Percentiles rank a stretch among this genome's conserved stretches.
These are phyloP conservation scores for Penicillium nucicola DNA, from an alignment of 495 filamentous ascomycete genomes.

Conservation along the genomic window DNA sequence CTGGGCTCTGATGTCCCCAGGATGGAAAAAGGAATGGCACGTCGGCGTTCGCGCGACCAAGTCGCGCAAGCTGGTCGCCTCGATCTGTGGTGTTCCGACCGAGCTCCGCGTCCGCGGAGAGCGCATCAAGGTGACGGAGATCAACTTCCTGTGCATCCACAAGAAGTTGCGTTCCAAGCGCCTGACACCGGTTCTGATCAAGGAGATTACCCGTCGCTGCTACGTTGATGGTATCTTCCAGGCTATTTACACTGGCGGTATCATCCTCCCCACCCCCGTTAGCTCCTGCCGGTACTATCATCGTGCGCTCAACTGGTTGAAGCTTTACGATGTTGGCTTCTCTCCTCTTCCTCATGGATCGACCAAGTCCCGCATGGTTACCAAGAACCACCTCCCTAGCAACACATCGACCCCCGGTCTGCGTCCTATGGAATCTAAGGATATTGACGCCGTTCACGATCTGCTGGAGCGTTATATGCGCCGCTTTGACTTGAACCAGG, in stretches of 20 bases:
- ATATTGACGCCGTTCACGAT: slow-evolving; percentile 71
- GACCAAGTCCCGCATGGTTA: slow-evolving; percentile 75
- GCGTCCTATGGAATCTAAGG: slow-evolving; percentile 75
- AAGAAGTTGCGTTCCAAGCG: slow-evolving; percentile 95
- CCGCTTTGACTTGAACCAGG: slow-evolving; percentile 79
- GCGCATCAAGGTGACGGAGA: slow-evolving; percentile 74
- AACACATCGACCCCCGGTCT: slow-evolving; percentile 68
- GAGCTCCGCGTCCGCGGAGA: slow-evolving; percentile 75
- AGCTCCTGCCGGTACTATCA: slow-evolving; percentile 94
- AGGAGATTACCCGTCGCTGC: slow-evolving; percentile 90
- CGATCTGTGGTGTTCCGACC: slow-evolving; percentile 89
- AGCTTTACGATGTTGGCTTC: slow-evolving; percentile 91
- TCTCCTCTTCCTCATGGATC: slow-evolving; percentile 75
- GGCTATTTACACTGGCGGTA: slow-evolving; percentile 91
- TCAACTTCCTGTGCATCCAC: slow-evolving; percentile 97
- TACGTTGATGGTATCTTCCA: slow-evolving; percentile 82
- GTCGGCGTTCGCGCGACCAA: slow-evolving; percentile 80
- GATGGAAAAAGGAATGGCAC: slow-evolving; percentile 96
- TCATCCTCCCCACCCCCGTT: slow-evolving; percentile 84
- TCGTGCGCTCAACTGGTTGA: slow-evolving; percentile 88
- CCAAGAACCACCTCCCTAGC: slow-evolving; percentile 73
- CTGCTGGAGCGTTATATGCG: slow-evolving; percentile 75
- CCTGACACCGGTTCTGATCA: slow-evolving; percentile 88
- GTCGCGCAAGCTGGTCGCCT: slow-evolving; percentile 81
- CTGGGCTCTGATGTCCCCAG: slow-evolving; percentile 91